A percentile compares a stretch with the other conserved stretches of the same genome.
Conservation (phyloP, 495 filamentous ascomycete species). For the Xylaria scruposa region DNA sequence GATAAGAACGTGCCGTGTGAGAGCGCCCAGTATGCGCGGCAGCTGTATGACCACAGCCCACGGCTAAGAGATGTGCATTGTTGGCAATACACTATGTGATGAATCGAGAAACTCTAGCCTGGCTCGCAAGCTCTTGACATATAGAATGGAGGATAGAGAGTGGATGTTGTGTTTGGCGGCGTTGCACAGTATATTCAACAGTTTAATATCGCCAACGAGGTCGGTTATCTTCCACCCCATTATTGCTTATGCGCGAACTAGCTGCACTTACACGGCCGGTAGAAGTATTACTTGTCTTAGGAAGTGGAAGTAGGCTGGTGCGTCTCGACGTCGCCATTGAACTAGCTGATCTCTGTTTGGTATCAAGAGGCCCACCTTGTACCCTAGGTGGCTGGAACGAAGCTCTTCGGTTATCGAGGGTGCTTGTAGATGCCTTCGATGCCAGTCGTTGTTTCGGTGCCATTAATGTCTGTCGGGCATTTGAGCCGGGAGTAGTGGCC, state of each 20-base stretch:
- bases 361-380: constrained; percentile 30
- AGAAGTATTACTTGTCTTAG: constrained; percentile 37
- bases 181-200: neutral
- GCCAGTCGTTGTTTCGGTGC: constrained; percentile 47
- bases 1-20: constrained; percentile 5
- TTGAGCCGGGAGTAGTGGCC: constrained; percentile 45
- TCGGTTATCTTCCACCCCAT: constrained; percentile 9
- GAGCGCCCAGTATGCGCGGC: neutral
- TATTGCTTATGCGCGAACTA: constrained; percentile 23
- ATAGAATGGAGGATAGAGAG: neutral
- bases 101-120: neutral
- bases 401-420: constrained; percentile 50
- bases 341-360: constrained; percentile 52
- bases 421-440: constrained; percentile 35
- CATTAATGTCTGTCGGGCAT: constrained; percentile 40
- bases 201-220: constrained; percentile 29
- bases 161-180: neutral
- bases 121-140: neutral
- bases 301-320: constrained; percentile 59
- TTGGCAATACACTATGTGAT: neutral
- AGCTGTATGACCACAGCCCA: constrained; percentile 7
- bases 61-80: neutral
- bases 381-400: constrained; percentile 53
- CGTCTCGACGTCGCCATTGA: constrained; percentile 55
- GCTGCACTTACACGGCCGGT: constrained; percentile 38